phyloP scores from a whole-genome alignment of 169 alveolate genomes.

The Plasmodium adleri region DNA sequence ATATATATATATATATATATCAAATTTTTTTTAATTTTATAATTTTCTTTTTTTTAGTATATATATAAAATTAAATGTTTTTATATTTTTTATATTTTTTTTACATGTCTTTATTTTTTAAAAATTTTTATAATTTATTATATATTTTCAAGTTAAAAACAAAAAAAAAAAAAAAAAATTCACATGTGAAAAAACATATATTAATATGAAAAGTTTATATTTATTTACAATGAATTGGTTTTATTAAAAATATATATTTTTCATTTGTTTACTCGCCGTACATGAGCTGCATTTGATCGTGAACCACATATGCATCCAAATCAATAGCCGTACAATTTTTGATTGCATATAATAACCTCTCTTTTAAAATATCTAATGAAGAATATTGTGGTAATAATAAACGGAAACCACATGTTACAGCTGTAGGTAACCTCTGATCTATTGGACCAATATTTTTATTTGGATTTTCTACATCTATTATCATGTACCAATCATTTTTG shows the following conservation, averaged over 20 bases:
- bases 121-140: neutral
- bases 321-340: slow-evolving; percentile 93
- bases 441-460: slow-evolving; percentile 20
- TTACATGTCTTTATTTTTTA: neutral
- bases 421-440: slow-evolving; percentile 92
- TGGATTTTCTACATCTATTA: slow-evolving; percentile 87
- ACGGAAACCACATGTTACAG: slow-evolving; percentile 93
- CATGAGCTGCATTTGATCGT: slow-evolving; percentile 86
- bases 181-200: too few species aligned
- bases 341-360: slow-evolving; percentile 91
- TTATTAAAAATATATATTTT: too few species aligned
- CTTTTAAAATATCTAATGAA: slow-evolving; percentile 85
- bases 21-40: neutral
- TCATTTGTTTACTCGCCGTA: slow-evolving; percentile 32
- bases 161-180: neutral
- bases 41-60: neutral
- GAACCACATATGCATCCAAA: slow-evolving; percentile 91
- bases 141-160: neutral
- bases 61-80: neutral
- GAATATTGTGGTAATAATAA: slow-evolving; percentile 91
- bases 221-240: too few species aligned
- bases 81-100: neutral
- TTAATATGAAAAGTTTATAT: too few species aligned
- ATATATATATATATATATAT: neutral
- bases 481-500: slow-evolving; percentile 90